These are phyloP conservation scores for Candida oleophila DNA, from an alignment of 805 yeast genomes.

Conservation along the genomic window DNA sequence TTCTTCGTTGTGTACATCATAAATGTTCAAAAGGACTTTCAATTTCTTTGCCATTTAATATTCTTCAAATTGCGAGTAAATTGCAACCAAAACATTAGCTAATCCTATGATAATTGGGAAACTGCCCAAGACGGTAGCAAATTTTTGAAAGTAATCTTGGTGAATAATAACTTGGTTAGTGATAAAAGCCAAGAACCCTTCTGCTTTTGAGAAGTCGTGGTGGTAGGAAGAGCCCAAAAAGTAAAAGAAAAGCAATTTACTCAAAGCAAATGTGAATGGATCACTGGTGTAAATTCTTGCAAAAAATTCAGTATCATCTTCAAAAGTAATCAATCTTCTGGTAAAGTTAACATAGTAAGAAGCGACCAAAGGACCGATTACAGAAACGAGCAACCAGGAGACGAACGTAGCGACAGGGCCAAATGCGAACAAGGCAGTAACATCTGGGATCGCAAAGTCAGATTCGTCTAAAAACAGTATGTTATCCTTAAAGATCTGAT, in stretches of 20 bases:
- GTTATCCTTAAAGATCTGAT: slow-evolving; percentile 34
- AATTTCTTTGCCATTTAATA: slow-evolving; percentile 17
- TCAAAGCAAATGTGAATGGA: slow-evolving; percentile 53
- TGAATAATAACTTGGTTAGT: slow-evolving; percentile 31
- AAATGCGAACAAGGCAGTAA: slow-evolving; percentile 28
- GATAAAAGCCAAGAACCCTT: slow-evolving; percentile 26
- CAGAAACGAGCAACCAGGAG: slow-evolving; percentile 42
- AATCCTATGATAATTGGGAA: slow-evolving; percentile 47
- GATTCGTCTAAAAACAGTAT: slow-evolving; percentile 20
- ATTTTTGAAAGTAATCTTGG: slow-evolving; percentile 38
- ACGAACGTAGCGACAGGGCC: slow-evolving; percentile 29
- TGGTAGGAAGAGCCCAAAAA: slow-evolving; percentile 31
- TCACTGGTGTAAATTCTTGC: slow-evolving; percentile 46
- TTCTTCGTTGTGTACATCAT: not conserved
- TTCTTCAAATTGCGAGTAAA: slow-evolving; percentile 52
- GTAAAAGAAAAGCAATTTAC: slow-evolving; percentile 44
- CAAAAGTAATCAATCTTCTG: slow-evolving; percentile 35
- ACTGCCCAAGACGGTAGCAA: slow-evolving; percentile 40
- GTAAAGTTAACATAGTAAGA: slow-evolving; percentile 56
- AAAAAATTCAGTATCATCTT: slow-evolving; percentile 32
- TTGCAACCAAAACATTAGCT: slow-evolving; percentile 46
- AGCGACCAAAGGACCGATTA: slow-evolving; percentile 39
- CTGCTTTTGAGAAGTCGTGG: slow-evolving; percentile 23
- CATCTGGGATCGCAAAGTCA: slow-evolving; percentile 32
- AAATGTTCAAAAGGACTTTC: not conserved